Percentiles rank a stretch among this genome's conserved stretches.
Evolutionary conservation across 495 filamentous ascomycete genomes (phyloP).

Genomic region (Achaetomiella virescens): DNA sequence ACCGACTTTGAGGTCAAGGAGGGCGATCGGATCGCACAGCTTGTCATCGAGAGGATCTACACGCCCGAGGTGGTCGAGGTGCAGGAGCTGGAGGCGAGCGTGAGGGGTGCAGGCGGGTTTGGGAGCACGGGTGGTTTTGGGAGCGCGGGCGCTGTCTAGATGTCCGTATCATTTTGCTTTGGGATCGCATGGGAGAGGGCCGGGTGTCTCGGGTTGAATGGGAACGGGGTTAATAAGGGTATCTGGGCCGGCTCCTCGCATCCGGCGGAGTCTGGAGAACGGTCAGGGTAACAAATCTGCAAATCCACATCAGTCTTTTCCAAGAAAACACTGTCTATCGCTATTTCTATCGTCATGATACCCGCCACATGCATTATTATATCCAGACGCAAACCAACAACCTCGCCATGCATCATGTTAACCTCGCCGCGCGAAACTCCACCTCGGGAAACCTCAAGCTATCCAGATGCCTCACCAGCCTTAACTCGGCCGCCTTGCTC

Average conservation of each 20-base stretch:
- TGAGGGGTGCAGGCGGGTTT: conserved; percentile 85
- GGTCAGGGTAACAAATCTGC: background rate
- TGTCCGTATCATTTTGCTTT: background rate
- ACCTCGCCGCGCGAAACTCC: conserved; percentile 50
- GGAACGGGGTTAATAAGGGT: background rate
- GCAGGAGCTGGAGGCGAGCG: conserved; percentile 80
- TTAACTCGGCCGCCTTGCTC: conserved; percentile 75
- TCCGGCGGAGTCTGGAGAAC: background rate
- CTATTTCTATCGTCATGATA: conserved; percentile 1
- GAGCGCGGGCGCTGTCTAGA: conserved; percentile 30
- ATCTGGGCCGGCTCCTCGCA: background rate
- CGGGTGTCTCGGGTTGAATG: background rate
- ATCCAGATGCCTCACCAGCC: conserved; percentile 64
- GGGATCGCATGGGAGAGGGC: background rate
- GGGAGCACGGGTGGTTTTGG: conserved; percentile 68
- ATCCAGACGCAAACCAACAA: background rate
- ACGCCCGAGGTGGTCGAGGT: conserved; percentile 88
- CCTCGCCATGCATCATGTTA: conserved; percentile 24
- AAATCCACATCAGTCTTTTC: background rate
- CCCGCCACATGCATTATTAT: background rate
- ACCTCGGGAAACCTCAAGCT: conserved; percentile 57
- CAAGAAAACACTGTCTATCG: conserved; percentile 1
- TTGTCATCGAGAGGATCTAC: conserved; percentile 87
- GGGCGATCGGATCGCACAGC: conserved; percentile 87
- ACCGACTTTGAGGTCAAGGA: conserved; percentile 73